Conservation (phyloP, 1,139 yeast species). For the Yamadazyma friedrichii region DNA sequence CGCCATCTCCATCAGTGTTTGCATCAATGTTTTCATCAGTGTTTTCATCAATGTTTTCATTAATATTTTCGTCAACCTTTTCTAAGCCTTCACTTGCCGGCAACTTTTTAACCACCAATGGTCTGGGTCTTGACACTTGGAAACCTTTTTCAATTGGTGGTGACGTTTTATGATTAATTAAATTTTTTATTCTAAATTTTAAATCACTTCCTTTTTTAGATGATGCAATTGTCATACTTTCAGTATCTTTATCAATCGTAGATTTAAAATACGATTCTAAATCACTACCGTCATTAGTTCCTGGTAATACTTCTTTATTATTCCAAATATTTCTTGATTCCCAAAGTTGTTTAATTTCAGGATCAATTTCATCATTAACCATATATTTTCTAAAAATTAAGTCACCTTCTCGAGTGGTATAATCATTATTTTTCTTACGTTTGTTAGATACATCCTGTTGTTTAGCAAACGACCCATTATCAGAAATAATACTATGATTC, state of each 20-base stretch:
- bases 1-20: neutral
- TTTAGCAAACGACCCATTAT: conserved; percentile 19
- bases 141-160: conserved; percentile 25
- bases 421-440: conserved; percentile 33
- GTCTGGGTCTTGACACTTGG: conserved; percentile 46
- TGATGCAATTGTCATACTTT: conserved; percentile 2
- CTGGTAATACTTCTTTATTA: neutral
- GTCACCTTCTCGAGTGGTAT: conserved; percentile 52
- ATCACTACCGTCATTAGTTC: neutral
- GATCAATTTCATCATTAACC: conserved; percentile 43
- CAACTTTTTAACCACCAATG: conserved; percentile 27
- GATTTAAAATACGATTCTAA: conserved; percentile 1
- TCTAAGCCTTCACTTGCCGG: neutral
- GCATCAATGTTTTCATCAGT: neutral
- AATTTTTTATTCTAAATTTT: neutral
- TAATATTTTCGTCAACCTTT: neutral
- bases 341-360: conserved; percentile 53
- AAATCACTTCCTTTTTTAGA: neutral
- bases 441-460: conserved; percentile 22
- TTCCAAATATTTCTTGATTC: conserved; percentile 33
- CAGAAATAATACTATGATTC: conserved; percentile 9
- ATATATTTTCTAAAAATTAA: conserved; percentile 41
- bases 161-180: conserved; percentile 3
- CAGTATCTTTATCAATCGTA: conserved; percentile 1
- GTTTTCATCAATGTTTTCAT: neutral